A percentile compares a stretch with the other conserved stretches of the same genome.
Conservation (phyloP, 306 rosid genomes). For the Astragalus glycyphyllos region DNA sequence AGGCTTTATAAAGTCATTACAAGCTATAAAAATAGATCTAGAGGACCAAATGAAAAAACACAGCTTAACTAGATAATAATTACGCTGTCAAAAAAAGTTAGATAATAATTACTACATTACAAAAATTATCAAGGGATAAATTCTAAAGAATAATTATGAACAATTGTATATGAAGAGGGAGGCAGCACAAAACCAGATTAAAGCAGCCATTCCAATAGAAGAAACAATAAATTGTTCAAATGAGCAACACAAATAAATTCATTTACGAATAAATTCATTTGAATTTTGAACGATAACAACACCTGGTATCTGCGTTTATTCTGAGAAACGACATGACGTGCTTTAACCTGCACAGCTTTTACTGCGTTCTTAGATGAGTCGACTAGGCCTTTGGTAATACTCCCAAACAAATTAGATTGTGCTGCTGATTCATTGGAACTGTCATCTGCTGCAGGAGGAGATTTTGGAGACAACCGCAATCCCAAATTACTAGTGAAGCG, state of each 20-base stretch:
- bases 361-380: slow-evolving; percentile 94
- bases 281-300: slow-evolving; percentile 38
- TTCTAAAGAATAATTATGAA: slow-evolving; percentile 11
- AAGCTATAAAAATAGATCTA: slow-evolving; percentile 14
- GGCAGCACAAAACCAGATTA: not conserved
- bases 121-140: not conserved
- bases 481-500: slow-evolving; percentile 92
- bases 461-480: slow-evolving; percentile 85
- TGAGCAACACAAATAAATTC: slow-evolving; percentile 27
- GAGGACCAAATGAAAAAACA: slow-evolving; percentile 10
- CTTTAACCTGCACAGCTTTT: slow-evolving; percentile 98
- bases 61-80: slow-evolving; percentile 1
- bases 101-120: not conserved
- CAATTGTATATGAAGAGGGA: not conserved
- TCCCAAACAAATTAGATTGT: slow-evolving; percentile 84
- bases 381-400: slow-evolving; percentile 80
- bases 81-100: too few relatives aligned
- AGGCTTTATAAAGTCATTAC: slow-evolving; percentile 23
- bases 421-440: slow-evolving; percentile 53
- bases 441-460: slow-evolving; percentile 59
- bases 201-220: slow-evolving; percentile 7
- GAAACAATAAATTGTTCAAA: slow-evolving; percentile 12
- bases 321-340: slow-evolving; percentile 96
- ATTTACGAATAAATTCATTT: slow-evolving; percentile 15
- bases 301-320: slow-evolving; percentile 99